A percentile compares a stretch with the other conserved stretches of the same genome.
These are phyloP conservation scores for Mortierella claussenii DNA, from an alignment of 192 early-diverging fungal species.

Conservation along the genomic window DNA sequence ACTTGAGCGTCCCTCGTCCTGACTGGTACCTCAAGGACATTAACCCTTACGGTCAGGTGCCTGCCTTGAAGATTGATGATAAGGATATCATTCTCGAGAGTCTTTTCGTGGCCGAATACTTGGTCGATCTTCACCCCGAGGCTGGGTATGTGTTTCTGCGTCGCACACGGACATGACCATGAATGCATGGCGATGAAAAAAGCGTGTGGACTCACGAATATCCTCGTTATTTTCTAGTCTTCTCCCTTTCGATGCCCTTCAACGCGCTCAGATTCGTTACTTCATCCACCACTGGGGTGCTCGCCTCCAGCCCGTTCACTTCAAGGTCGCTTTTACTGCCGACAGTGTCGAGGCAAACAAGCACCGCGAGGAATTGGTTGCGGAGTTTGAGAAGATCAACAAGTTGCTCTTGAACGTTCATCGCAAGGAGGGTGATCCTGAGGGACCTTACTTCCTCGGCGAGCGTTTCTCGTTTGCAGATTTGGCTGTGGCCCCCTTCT, in stretches of 20 bases:
- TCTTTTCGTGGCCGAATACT: slow-evolving; percentile 72
- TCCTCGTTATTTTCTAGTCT: slow-evolving; percentile 15
- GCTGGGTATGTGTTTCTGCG: slow-evolving; percentile 54
- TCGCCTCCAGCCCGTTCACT: slow-evolving; percentile 27
- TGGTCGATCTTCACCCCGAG: slow-evolving; percentile 71
- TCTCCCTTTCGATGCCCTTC: slow-evolving; percentile 55
- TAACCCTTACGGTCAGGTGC: slow-evolving; percentile 78
- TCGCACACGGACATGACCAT: background rate
- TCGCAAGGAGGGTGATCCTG: slow-evolving; percentile 29
- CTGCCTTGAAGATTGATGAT: slow-evolving; percentile 64
- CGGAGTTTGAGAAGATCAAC: slow-evolving; percentile 52
- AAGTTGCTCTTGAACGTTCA: slow-evolving; percentile 31
- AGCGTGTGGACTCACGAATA: background rate
- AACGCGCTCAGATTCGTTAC: slow-evolving; percentile 56
- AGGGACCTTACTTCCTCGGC: slow-evolving; percentile 60
- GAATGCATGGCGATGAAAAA: background rate
- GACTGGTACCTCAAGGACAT: slow-evolving; percentile 69
- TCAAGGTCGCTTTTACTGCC: slow-evolving; percentile 27
- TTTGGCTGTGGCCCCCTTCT: slow-evolving; percentile 56
- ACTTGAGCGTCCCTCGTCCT: slow-evolving; percentile 70
- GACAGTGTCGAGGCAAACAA: slow-evolving; percentile 34
- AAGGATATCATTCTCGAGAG: slow-evolving; percentile 72
- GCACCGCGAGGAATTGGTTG: slow-evolving; percentile 32
- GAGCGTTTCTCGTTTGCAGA: slow-evolving; percentile 60
- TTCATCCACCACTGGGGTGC: slow-evolving; percentile 56